Evolutionary conservation across 176 grass and related monocot species (phyloP).

Genomic region (Zoysia pacifica): DNA sequence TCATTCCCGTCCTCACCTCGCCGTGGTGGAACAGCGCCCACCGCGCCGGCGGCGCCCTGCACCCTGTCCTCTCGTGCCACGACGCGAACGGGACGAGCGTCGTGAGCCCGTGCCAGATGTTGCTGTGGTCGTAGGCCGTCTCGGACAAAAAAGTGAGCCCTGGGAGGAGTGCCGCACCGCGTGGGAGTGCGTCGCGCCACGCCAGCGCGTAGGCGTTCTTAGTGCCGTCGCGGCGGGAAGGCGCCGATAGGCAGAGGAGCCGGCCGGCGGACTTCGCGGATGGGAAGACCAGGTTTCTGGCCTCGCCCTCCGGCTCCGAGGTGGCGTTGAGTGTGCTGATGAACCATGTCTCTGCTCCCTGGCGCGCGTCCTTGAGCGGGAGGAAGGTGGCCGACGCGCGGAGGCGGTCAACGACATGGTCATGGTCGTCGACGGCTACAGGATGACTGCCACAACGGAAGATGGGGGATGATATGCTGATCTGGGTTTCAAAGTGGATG

Average conservation of each 20-base stretch:
- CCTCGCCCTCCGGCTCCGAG: conserved; percentile 42
- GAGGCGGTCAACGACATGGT: conserved; percentile 34
- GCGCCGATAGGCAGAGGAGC: conserved; percentile 54
- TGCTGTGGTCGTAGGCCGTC: conserved; percentile 64
- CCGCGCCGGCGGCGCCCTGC: conserved; percentile 30
- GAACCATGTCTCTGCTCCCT: conserved; percentile 52
- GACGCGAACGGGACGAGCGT: conserved; percentile 51
- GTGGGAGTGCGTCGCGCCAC: conserved; percentile 58
- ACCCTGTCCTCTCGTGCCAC: conserved; percentile 48
- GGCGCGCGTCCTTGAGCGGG: conserved; percentile 52
- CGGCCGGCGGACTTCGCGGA: conserved; percentile 49
- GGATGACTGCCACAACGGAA: neutral
- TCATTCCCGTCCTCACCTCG: conserved; percentile 47
- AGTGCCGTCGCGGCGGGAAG: conserved; percentile 37
- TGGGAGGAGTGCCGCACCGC: conserved; percentile 30
- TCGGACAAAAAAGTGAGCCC: conserved; percentile 66
- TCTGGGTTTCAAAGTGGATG: conserved; percentile 32
- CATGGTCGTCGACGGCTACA: neutral
- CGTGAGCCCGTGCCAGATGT: conserved; percentile 70
- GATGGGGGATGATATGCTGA: conserved; percentile 17
- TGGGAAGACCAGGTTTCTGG: conserved; percentile 60
- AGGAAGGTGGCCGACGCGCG: conserved; percentile 49
- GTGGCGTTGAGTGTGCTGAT: conserved; percentile 69
- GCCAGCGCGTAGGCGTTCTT: conserved; percentile 67
- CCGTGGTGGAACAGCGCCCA: conserved; percentile 70